Evolutionary conservation across 2,329 filamentous ascomycete species (phyloP), one percentile per base, ranked within the genome.

Genomic region (Ceratocystis eucalypticola): DNA sequence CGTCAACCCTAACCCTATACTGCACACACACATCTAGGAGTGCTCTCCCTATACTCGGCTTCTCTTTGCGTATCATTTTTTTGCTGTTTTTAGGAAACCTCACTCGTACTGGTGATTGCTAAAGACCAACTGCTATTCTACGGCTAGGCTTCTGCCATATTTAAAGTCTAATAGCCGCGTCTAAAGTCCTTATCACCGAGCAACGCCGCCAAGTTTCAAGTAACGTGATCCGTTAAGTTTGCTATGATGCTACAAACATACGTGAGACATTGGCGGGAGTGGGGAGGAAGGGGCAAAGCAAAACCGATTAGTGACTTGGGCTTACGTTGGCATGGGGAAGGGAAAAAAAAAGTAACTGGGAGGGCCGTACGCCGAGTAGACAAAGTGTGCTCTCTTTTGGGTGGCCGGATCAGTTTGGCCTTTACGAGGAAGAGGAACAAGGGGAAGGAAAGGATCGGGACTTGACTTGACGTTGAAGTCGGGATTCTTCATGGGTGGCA

Each of bases 201-300:
- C n/a, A 59, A 33, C 53, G 25, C 25, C 7, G 28, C 53, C 53
- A 59, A 7, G 53, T 37, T 59, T 59, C 15, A 59, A 30, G 33
- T 59, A 12, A 22, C 12, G 53, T 59, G 28, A 33, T n/a, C 15
- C 53, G 33, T 37, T 33, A 17, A 33, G 37, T 30, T 33, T 59
- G 53, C 53, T 59, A 17, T 20, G 53, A 33, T 37, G 20, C 28
- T 17, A 59, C 53, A 59, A 59, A 33, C 53, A n/a, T 17, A 37
- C n/a, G 53, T 33, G 53, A 59, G 53, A 59, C 53, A 59, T 59
- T 3, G 25, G 33, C 53, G 53, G 17, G 17, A 12, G 15, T 7
- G 53, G 53, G 28, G 53, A 59, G 53, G 48, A 53, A 53, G 48
- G 20, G 48, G 48, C 48, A 53, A 53, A 53, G 48, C 37, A 41